Evolutionary conservation across 371 early-diverging fungal species (phyloP), one percentile per base, ranked within the genome.

Genomic region (Smittium mucronatum): DNA sequence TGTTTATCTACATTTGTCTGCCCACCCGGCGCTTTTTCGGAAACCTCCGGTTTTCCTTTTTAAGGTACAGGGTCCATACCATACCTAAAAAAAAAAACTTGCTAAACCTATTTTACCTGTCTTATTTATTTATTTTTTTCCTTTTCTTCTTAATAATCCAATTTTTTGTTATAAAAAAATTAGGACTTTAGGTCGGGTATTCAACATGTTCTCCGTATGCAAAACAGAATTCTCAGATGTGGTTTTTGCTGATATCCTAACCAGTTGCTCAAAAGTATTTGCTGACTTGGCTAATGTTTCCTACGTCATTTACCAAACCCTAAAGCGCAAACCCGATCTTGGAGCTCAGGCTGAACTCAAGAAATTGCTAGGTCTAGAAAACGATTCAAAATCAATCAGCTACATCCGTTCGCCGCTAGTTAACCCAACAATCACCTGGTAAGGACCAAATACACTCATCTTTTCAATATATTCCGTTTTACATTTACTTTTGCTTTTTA

Each of bases 241-340:
- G 32, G 85, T 96, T 36, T 77, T 96, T 69, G 93, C 95, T 2
- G 97, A 96, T 84, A 88, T 95, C 63, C 75, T 95, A 74, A 95
- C 95, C 0, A 92, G 92, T 72, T 93, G 91, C 74, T 88, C 94
- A 0, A 85, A 89, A 59, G 88, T 93, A 11, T 83, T 94, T 72
- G 93, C 91, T 5, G 95, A 94, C 74, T 76, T 91, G 2, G 86
- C 87, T 61, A 76, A 82, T 64, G 79, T 86, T n/a, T 69, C 77
- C 33, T 85, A 85, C 70, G 75, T 32, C 58, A 70, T 28, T 57
- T 70, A 71, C 60, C 69, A 36, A 11, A 2, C 34, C 15, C 8
- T 59, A 26, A 32, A 11, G 34, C 47, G 1, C 2, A 36, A 21
- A 30, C 15, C 31, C 61, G 32, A 5, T n/a, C 36, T 29, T 59